These are phyloP conservation scores for Metschnikowia continentalis DNA, from an alignment of 805 yeast genomes.

Conservation along the genomic window DNA sequence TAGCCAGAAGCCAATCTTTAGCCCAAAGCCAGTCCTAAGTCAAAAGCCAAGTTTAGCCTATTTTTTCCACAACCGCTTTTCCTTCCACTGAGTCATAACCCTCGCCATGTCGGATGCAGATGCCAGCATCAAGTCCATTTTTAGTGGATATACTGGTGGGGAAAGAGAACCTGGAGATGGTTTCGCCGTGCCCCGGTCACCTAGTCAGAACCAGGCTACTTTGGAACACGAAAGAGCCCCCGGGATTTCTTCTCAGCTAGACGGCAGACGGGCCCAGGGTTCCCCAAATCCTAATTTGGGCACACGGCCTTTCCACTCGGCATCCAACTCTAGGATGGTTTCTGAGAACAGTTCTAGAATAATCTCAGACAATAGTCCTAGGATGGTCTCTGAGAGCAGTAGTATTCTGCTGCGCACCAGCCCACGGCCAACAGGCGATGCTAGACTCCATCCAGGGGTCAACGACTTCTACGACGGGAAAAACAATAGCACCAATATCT, in stretches of 20 bases:
- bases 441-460: background rate
- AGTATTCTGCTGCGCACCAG: constrained; percentile 1
- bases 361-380: background rate
- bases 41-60: background rate
- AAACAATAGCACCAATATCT: constrained; percentile 20
- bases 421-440: background rate
- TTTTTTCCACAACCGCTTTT: background rate
- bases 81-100: background rate
- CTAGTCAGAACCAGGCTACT: background rate
- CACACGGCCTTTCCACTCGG: constrained; percentile 2
- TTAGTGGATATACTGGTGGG: constrained; percentile 25
- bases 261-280: background rate
- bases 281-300: background rate
- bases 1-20: background rate
- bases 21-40: background rate
- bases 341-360: background rate
- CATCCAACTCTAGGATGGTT: background rate
- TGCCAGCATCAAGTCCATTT: constrained; percentile 38
- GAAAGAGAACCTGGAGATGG: background rate
- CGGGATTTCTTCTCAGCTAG: background rate
- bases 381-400: background rate
- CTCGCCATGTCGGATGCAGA: constrained; percentile 38
- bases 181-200: background rate
- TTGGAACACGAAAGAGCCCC: background rate
- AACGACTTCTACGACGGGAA: background rate